Conservation (phyloP, 352 stramenopile species). For the Phytopythium oedochilum region DNA sequence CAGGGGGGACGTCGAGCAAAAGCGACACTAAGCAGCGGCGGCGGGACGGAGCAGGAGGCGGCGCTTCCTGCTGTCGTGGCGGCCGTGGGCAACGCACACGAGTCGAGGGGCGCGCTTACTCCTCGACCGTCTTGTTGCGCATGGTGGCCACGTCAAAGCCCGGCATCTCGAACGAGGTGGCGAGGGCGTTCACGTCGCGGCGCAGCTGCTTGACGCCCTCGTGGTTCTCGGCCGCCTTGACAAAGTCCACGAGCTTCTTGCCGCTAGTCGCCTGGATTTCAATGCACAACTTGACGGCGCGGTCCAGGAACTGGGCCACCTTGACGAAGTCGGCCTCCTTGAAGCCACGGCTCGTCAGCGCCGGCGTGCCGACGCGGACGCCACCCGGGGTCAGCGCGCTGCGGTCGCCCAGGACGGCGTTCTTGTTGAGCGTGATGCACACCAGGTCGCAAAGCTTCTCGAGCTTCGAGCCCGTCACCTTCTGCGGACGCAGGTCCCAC, state of each 20-base stretch:
- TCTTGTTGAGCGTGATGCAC: conserved; percentile 99
- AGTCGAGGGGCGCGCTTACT: conserved; percentile 23
- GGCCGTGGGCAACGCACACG: not conserved
- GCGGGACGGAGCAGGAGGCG: not conserved
- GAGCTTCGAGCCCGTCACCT: conserved; percentile 97
- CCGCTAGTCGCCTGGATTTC: conserved; percentile 90
- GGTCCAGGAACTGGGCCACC: conserved; percentile 95
- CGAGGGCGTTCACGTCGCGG: conserved; percentile 92
- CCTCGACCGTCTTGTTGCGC: conserved; percentile 82
- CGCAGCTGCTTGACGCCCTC: conserved; percentile 87
- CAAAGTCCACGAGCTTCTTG: conserved; percentile 93
- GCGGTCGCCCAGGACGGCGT: conserved; percentile 95
- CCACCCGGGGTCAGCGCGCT: conserved; percentile 94
- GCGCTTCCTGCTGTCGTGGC: not conserved
- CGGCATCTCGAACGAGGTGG: conserved; percentile 94
- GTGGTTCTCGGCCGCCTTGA: conserved; percentile 81
- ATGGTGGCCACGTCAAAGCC: conserved; percentile 91
- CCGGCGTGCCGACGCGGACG: conserved; percentile 95
- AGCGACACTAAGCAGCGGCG: not conserved
- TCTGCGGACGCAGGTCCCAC: conserved; percentile 95
- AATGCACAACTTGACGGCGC: conserved; percentile 91
- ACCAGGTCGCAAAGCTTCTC: conserved; percentile 98
- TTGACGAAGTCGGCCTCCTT: conserved; percentile 95
- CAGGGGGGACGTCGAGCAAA: not conserved
- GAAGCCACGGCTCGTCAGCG: conserved; percentile 96